phyloP scores from a whole-genome alignment of 176 grass and related monocot genomes.

The Urochloa ruziziensis region DNA sequence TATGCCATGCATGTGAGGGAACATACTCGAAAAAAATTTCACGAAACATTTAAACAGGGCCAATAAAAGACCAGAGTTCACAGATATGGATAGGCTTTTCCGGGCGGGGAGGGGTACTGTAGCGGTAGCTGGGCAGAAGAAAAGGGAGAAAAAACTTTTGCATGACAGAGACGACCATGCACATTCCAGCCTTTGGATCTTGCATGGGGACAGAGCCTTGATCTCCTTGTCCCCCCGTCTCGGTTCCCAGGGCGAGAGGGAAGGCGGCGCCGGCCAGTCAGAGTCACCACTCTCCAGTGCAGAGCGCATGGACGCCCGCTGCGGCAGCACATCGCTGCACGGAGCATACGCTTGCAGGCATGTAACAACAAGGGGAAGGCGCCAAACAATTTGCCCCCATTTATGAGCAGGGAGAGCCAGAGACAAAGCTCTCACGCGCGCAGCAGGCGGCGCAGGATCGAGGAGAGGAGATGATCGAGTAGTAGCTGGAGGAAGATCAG shows the following conservation, averaged over 20 bases:
- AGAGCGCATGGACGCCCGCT: neutral
- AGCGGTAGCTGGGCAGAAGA: too few relatives aligned
- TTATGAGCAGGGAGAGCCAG: constrained; percentile 42
- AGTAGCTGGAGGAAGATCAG: neutral
- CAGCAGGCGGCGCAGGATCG: neutral
- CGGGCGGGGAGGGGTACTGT: too few relatives aligned
- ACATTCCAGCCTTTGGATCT: constrained; percentile 15
- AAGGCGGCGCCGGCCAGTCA: neutral
- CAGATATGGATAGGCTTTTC: too few relatives aligned
- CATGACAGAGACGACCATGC: neutral
- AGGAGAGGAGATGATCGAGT: neutral
- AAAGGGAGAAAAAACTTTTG: neutral
- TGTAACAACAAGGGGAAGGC: constrained; percentile 64
- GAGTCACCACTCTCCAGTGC: neutral
- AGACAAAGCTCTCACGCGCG: neutral
- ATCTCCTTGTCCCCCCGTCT: constrained; percentile 58
- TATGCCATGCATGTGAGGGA: too few relatives aligned
- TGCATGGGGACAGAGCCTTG: constrained; percentile 54
- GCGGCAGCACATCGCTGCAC: neutral
- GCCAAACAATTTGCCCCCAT: constrained; percentile 43
- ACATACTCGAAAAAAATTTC: too few relatives aligned
- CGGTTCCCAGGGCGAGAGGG: constrained; percentile 16
- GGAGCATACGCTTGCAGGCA: constrained; percentile 14
- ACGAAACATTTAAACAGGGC: too few relatives aligned
- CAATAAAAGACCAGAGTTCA: too few relatives aligned